Percentiles rank a stretch among this genome's conserved stretches.
phyloP scores from a whole-genome alignment of 2,329 filamentous ascomycete genomes.

The Teratosphaeria destructans region DNA sequence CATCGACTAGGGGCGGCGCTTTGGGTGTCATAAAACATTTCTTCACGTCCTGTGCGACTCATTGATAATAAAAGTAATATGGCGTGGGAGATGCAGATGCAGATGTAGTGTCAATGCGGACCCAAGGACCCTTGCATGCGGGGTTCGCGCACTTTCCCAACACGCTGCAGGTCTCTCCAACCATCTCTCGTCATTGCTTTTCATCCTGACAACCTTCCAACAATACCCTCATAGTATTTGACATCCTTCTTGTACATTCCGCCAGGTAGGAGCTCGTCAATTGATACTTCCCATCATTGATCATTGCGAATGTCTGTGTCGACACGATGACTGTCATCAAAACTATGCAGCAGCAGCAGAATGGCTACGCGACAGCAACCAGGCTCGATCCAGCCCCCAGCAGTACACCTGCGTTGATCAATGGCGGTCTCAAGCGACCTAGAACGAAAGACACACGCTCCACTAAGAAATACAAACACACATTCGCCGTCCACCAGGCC shows the following conservation, averaged over 20 bases:
- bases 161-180: background rate
- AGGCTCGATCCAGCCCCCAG: background rate
- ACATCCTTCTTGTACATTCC: background rate
- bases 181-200: background rate
- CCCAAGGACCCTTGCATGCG: background rate
- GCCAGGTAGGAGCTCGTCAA: background rate
- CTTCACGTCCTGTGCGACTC: no score
- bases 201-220: background rate
- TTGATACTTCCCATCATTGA: background rate
- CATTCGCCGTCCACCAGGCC: constrained; percentile 71
- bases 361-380: background rate
- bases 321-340: background rate
- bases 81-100: background rate
- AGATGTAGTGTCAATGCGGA: no score
- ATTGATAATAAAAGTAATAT: no score
- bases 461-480: constrained; percentile 72
- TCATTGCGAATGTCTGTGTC: background rate
- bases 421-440: background rate
- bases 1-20: background rate
- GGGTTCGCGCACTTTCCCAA: background rate
- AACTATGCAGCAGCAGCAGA: background rate
- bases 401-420: background rate
- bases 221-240: background rate
- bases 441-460: background rate
- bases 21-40: background rate